Evolutionary conservation across 192 early-diverging fungal genomes (phyloP), one percentile per base, ranked within the genome.

Genomic region (Mortierella antarctica): DNA sequence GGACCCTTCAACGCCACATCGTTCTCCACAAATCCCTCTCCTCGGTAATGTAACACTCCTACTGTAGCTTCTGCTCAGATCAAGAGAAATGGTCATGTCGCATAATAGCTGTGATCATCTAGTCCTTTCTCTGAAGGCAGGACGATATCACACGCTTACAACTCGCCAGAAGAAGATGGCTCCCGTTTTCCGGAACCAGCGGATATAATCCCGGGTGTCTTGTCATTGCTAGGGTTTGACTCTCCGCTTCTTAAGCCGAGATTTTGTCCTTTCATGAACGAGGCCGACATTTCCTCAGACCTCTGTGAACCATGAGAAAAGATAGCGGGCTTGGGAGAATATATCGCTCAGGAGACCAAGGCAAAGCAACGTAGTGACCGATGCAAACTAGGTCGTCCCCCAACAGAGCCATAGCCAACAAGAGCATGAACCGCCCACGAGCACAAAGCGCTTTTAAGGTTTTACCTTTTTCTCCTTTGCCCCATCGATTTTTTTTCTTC

Each of bases 401-500:
- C 7, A 58, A 31, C 57, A 44, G 20, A 2, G 12, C n/a, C 20
- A 56, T 59, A n/a, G 57, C 15, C 23, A 53, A 14, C 57, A 59
- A 59, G 39, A 42, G 41, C 57, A 59, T n/a, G 13, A 31, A n/a
- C 39, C 39, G 57, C 57, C 57, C 39, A 41, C 42, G 57, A 42
- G 39, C 23, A 0, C 12, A 7, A 15, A 42, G 15, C 40, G 1
- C 18, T 31, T 41, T 57, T 58, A 8, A 15, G 39, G 6, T 59
- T 4, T 59, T 42, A 7, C 39, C 42, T 53, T 18, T 31, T 45
- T 55, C 21, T 20, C 11, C 14, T 67, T 55, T 49, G 66, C 66
- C 66, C 66, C 66, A 67, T 20, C 66, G 57, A n/a, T 18, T 65
- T 65, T 63, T 46, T 31, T 5, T 49, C n/a, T n/a, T n/a, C n/a